Evolutionary conservation across 106 monocot species (phyloP).

Genomic region (Acorus calamus): DNA sequence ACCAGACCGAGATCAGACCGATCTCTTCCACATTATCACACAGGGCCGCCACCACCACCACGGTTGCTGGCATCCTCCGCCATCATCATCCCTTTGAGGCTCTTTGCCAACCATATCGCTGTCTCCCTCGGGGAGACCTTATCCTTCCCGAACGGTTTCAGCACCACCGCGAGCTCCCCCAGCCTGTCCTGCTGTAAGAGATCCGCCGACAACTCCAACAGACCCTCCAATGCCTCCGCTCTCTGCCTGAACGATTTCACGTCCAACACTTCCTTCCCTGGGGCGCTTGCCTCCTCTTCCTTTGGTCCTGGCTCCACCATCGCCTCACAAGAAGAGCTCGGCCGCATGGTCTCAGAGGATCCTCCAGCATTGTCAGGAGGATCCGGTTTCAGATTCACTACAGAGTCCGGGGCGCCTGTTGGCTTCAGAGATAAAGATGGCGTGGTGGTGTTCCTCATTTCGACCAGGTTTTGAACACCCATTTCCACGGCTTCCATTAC

Average conservation of each 20-base stretch:
- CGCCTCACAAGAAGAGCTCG: constrained; percentile 3
- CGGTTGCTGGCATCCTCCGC: constrained; percentile 30
- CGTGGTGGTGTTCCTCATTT: constrained; percentile 29
- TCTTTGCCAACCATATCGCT: constrained; percentile 94
- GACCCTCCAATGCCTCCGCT: constrained; percentile 89
- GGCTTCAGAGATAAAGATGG: constrained; percentile 5
- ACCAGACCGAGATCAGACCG: too few relatives aligned
- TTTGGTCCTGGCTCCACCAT: background rate
- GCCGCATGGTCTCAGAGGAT: constrained; percentile 1
- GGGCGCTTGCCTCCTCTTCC: constrained; percentile 27
- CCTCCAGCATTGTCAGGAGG: constrained; percentile 5
- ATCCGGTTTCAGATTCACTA: constrained; percentile 12
- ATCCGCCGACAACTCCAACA: constrained; percentile 88
- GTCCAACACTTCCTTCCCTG: constrained; percentile 61
- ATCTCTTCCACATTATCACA: too few relatives aligned
- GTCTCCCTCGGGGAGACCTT: constrained; percentile 96
- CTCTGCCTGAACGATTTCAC: constrained; percentile 78
- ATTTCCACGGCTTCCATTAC: constrained; percentile 37
- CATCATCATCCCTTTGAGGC: constrained; percentile 87
- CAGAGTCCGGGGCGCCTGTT: constrained; percentile 7
- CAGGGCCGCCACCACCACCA: too few relatives aligned
- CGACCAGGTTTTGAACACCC: constrained; percentile 33
- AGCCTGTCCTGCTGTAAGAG: constrained; percentile 57
- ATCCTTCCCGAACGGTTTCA: constrained; percentile 88
- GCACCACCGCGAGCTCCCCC: constrained; percentile 78